phyloP scores from a whole-genome alignment of 352 stramenopile species.

The Lagenidium sp. region DNA sequence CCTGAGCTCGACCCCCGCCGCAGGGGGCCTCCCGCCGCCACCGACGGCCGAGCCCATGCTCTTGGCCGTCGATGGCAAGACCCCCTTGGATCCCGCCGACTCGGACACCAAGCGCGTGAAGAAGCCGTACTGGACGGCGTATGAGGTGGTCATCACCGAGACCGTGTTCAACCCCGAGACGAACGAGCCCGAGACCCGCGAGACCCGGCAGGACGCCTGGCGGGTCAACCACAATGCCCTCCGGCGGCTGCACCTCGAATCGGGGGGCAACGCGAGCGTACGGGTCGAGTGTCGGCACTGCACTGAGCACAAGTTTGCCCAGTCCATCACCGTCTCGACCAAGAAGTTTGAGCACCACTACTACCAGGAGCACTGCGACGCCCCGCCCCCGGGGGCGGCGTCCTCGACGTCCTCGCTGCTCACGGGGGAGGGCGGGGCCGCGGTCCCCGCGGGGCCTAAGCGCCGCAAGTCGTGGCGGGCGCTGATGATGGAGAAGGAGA shows the following conservation, averaged over 20 bases:
- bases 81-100: constrained; percentile 5
- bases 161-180: not conserved
- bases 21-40: no score
- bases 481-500: not conserved
- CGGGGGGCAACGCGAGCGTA: constrained; percentile 7
- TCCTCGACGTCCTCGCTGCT: not conserved
- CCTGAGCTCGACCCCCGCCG: constrained; percentile 2
- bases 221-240: constrained; percentile 17
- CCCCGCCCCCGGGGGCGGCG: not conserved
- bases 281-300: constrained; percentile 16
- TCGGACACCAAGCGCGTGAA: constrained; percentile 20
- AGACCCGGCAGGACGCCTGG: constrained; percentile 18
- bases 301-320: constrained; percentile 12
- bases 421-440: not conserved
- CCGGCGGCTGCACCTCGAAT: constrained; percentile 12
- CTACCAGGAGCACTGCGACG: constrained; percentile 13
- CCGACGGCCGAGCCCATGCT: not conserved
- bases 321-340: constrained; percentile 20
- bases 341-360: constrained; percentile 18
- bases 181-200: not conserved
- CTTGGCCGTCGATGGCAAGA: not conserved
- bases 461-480: not conserved
- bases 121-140: constrained; percentile 20
- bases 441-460: not conserved
- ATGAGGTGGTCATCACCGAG: constrained; percentile 16